Evolutionary conservation across 208 protist species (phyloP).

Genomic region (Blastocrithidia nonstop): DNA sequence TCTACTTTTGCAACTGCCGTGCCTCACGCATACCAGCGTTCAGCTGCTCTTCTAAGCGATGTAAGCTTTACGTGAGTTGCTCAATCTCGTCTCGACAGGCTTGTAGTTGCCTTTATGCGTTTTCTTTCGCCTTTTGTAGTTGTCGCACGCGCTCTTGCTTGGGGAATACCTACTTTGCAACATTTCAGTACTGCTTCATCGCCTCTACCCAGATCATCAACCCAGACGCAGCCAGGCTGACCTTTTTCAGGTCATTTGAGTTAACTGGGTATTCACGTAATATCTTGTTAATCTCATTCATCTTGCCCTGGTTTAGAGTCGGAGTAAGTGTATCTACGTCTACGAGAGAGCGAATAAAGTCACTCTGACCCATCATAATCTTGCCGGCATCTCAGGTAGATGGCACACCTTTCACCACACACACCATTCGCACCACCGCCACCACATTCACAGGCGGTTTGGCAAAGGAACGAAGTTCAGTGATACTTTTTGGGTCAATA

Average conservation of each 20-base stretch:
- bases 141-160: conserved; percentile 90
- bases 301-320: conserved; percentile 86
- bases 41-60: conserved; percentile 82
- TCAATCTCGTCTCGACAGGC: conserved; percentile 83
- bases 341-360: conserved; percentile 83
- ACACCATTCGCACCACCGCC: conserved; percentile 92
- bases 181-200: conserved; percentile 95
- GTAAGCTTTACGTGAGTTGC: conserved; percentile 84
- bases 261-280: conserved; percentile 87
- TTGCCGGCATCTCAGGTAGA: conserved; percentile 84
- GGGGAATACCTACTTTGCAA: conserved; percentile 94
- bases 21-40: conserved; percentile 85
- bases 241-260: conserved; percentile 81
- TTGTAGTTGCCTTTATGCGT: conserved; percentile 77
- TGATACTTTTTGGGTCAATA: conserved; percentile 92
- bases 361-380: conserved; percentile 85
- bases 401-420: conserved; percentile 81
- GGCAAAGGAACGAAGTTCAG: conserved; percentile 93
- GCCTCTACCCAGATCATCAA: conserved; percentile 96
- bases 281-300: conserved; percentile 90
- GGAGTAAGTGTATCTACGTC: conserved; percentile 80
- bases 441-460: conserved; percentile 90
- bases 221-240: conserved; percentile 83
- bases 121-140: conserved; percentile 85
- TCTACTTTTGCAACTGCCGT: conserved; percentile 82